A percentile compares a stretch with the other conserved stretches of the same genome.
Evolutionary conservation across 2,329 filamentous ascomycete genomes (phyloP).

Genomic region (Passalora sequoiae): DNA sequence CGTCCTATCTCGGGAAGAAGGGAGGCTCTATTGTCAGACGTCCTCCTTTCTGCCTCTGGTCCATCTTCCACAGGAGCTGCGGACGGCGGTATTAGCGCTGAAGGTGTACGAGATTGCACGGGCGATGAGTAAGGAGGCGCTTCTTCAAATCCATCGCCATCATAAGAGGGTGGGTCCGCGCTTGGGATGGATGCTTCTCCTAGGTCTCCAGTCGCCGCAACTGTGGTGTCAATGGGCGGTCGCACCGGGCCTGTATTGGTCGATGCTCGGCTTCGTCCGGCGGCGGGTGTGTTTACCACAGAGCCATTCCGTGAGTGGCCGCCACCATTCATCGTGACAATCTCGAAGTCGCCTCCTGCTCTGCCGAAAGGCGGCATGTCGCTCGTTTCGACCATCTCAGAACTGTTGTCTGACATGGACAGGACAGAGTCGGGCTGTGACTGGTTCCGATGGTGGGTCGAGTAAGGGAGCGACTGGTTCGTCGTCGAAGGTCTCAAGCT

Average conservation of each 20-base stretch:
- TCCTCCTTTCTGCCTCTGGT: conserved; percentile 5
- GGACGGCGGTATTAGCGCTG: neutral
- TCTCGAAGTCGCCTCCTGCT: conserved; percentile 40
- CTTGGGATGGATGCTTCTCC: conserved; percentile 29
- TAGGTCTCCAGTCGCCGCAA: conserved; percentile 20
- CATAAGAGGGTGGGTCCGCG: conserved; percentile 34
- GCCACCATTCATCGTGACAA: conserved; percentile 38
- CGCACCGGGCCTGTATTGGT: conserved; percentile 22
- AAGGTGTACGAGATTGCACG: conserved; percentile 19
- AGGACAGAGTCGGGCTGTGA: conserved; percentile 39
- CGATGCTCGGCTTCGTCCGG: conserved; percentile 28
- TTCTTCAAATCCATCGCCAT: conserved; percentile 38
- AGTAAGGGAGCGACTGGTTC: conserved; percentile 20
- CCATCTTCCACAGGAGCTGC: neutral
- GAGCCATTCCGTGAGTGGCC: conserved; percentile 32
- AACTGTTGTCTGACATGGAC: conserved; percentile 36
- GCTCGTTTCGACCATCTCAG: conserved; percentile 22
- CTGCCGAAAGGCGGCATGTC: conserved; percentile 30
- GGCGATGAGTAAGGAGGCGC: conserved; percentile 48
- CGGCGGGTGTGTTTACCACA: conserved; percentile 13
- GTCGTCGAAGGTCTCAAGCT: conserved; percentile 30
- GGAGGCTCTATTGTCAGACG: conserved; percentile 22
- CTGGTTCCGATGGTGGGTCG: conserved; percentile 39
- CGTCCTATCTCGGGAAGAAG: conserved; percentile 37
- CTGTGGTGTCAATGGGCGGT: conserved; percentile 27